Evolutionary conservation across 148 eudicot genomes (phyloP), one percentile per base, ranked within the genome.

Genomic region (Persicaria maculosa): DNA sequence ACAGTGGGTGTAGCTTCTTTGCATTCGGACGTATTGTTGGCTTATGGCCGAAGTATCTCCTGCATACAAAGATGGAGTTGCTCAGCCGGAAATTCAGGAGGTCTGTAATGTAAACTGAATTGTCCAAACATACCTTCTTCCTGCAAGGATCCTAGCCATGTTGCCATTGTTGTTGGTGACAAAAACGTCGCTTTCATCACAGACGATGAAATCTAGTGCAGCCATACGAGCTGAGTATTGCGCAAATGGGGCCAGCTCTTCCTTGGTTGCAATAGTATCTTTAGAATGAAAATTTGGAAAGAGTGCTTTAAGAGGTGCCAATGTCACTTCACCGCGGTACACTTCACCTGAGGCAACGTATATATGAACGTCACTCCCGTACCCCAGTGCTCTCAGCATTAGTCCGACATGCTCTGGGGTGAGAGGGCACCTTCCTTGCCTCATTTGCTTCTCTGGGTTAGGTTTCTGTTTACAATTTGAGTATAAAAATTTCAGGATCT

Each of bases 271-370:
- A 62, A 95, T 90, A 71, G 84, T 86, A 83, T 95, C 99, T 79
- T 95, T 95, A 14, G 97, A 92, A 83, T 92, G 90, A 72, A 92
- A 89, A 72, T 92, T 92, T 44, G 97, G 99, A 75, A 95, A 95
- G 44, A 95, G 91, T 74, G 85, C 97, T 79, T 84, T 78, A 19
- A 95, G 93, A 77, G 99, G 96, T 78, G 80, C 81, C 74, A 95
- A 81, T 68, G 99, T 95, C 79, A 90, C 88, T 78, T 95, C 92
- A 59, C 99, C 99, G 46, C 97, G 92, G 80, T 95, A 95, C 54
- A 95, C 89, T 75, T 95, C 97, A 65, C 97, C 99, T 61, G 99
- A 95, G 43, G 99, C 99, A 80, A 95, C 97, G 73, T 95, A 95
- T 64, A 95, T 82, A 78, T 84, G 83, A 10, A 93, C 90, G 77